Evolutionary conservation across 1,284 basidiomycete genomes (phyloP), one percentile per base, ranked within the genome.

Genomic region (Afroboletus lepidellus): DNA sequence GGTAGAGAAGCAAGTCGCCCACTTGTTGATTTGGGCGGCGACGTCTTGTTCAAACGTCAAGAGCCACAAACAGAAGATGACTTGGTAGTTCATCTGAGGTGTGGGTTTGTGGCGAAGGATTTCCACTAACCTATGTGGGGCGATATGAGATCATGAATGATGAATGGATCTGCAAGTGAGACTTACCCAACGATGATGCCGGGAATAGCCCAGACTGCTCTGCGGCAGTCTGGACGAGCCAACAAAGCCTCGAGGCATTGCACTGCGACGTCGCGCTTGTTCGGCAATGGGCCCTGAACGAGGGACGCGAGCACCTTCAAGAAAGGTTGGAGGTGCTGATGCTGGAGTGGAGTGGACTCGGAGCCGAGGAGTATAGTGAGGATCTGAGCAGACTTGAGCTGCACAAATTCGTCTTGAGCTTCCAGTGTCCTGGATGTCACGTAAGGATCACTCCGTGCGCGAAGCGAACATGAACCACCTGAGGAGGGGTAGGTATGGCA

Each of bases 41-140:
- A 96, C 82, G 36, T 87, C 81, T 60, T 84, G 77, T 69, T 98
- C 91, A 60, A 98, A 99, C 0, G 92, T 92, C 56, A 99, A 76
- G 55, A 98, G 76, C 96, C 96, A 99, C 60, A 98, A 77, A 69
- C 91, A 95, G 65, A 93, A 92, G 32, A 87, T 84, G 38, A 93
- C 85, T 74, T 96, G 93, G 70, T 98, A 99, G 73, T 86, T 90
- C 84, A 95, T 91, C 72, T 99, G 96, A n/a, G 94, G 90, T 12
- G 81, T 78, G 18, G 87, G 81, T 57, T 83, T 89, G 50, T 83
- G 77, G 63, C 85, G 86, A 54, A 94, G 75, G 36, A 90, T 87
- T 41, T 92, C 88, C 15, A 92, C 78, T 41, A 94, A 74, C 9
- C 91, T 94, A 52, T 16, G 23, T 3, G 33, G 36, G 52, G 41